These are phyloP conservation scores for Aphanomyces invadans DNA, from an alignment of 352 stramenopile species.

Conservation along the genomic window DNA sequence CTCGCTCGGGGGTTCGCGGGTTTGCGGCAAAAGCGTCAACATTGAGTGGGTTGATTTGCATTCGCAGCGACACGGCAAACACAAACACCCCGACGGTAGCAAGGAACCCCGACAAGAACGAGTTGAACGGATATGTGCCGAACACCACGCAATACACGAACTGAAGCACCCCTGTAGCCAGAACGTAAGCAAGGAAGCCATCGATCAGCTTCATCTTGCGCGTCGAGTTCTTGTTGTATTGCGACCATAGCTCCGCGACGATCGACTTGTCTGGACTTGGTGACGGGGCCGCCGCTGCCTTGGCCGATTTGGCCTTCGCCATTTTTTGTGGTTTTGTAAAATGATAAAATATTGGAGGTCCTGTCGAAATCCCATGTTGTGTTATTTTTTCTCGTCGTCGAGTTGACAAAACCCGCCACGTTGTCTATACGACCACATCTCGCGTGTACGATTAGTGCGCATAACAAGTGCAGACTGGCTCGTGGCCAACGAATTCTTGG, in stretches of 20 bases:
- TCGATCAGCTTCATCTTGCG: constrained; percentile 88
- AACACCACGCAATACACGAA: constrained; percentile 89
- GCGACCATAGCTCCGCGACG: constrained; percentile 43
- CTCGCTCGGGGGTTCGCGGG: constrained; percentile 65
- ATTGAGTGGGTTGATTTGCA: constrained; percentile 87
- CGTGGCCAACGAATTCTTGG: too few relatives aligned
- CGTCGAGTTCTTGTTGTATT: constrained; percentile 79
- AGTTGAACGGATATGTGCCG: constrained; percentile 89
- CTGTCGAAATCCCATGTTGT: background rate
- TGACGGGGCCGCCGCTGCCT: background rate
- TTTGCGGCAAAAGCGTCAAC: constrained; percentile 47
- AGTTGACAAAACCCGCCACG: too few relatives aligned
- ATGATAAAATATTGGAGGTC: background rate
- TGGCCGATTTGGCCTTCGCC: background rate
- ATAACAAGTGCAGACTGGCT: too few relatives aligned
- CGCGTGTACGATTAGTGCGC: too few relatives aligned
- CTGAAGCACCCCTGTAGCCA: constrained; percentile 82
- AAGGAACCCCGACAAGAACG: constrained; percentile 86
- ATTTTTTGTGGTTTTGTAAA: background rate
- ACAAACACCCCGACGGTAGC: constrained; percentile 87
- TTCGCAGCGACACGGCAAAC: constrained; percentile 80
- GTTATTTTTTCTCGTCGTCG: too few relatives aligned
- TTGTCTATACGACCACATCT: too few relatives aligned
- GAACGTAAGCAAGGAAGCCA: constrained; percentile 84
- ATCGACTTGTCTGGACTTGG: background rate